phyloP scores from a whole-genome alignment of 2,329 filamentous ascomycete species.

The Triangularia setosa region DNA sequence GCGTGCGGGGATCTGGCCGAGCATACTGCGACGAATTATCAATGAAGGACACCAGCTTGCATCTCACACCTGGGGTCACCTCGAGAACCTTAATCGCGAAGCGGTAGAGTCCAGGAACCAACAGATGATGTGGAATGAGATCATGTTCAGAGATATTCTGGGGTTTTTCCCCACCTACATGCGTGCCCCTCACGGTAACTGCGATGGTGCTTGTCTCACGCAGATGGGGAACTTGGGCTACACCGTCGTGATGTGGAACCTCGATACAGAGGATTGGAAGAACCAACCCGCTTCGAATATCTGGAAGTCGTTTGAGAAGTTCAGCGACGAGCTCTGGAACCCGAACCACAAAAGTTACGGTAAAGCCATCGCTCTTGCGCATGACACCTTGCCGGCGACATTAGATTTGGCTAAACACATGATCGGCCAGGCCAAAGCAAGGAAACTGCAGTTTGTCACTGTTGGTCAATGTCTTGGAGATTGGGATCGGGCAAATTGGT shows the following conservation, averaged over 20 bases:
- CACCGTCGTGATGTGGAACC: background rate
- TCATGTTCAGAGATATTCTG: background rate
- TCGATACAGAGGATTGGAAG: background rate
- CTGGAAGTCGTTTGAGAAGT: background rate
- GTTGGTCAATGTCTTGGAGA: background rate
- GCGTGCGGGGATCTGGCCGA: background rate
- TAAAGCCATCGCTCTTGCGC: background rate
- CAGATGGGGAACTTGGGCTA: background rate
- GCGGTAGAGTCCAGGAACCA: background rate
- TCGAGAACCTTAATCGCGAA: background rate
- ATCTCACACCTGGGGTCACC: background rate
- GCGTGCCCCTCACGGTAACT: background rate
- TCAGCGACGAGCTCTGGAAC: background rate
- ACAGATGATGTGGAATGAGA: background rate
- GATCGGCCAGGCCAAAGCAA: background rate
- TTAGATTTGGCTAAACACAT: background rate
- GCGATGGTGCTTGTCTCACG: background rate
- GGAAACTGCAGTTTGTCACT: background rate
- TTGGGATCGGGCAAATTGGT: background rate
- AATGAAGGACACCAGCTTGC: background rate
- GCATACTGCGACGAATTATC: background rate
- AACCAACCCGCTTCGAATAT: background rate
- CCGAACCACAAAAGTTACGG: background rate
- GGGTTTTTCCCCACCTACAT: background rate
- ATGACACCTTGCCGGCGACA: background rate